Evolutionary conservation across 1,139 yeast genomes (phyloP).

Genomic region (Yamadazyma pseudoaaseri): DNA sequence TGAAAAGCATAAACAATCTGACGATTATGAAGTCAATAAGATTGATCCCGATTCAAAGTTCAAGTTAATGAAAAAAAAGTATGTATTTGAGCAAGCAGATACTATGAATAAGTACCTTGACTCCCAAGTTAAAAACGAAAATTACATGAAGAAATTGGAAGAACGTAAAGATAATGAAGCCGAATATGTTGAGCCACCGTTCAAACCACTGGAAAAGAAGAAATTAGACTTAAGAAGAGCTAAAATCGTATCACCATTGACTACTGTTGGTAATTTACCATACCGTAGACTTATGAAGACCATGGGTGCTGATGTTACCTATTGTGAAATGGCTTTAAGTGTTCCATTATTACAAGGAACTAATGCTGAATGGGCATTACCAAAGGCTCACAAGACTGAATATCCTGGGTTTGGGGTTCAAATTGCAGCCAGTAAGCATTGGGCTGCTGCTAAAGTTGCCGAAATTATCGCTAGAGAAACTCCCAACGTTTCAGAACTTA

Average conservation of each 20-base stretch:
- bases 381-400: slow-evolving; percentile 83
- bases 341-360: slow-evolving; percentile 86
- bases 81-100: slow-evolving; percentile 55
- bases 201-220: slow-evolving; percentile 79
- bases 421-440: slow-evolving; percentile 85
- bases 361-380: slow-evolving; percentile 96
- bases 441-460: slow-evolving; percentile 92
- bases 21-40: slow-evolving; percentile 61
- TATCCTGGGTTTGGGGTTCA: slow-evolving; percentile 92
- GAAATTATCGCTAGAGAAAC: slow-evolving; percentile 66
- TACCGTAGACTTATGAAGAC: slow-evolving; percentile 90
- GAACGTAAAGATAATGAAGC: slow-evolving; percentile 30
- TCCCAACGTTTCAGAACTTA: slow-evolving; percentile 67
- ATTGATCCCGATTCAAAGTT: slow-evolving; percentile 53
- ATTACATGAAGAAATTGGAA: slow-evolving; percentile 35
- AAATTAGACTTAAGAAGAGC: slow-evolving; percentile 64
- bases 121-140: slow-evolving; percentile 36
- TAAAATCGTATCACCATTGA: slow-evolving; percentile 89
- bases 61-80: slow-evolving; percentile 61
- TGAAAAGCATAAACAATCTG: slow-evolving; percentile 31
- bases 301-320: slow-evolving; percentile 90
- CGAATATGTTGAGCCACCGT: slow-evolving; percentile 72
- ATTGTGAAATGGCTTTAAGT: slow-evolving; percentile 91
- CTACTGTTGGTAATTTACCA: slow-evolving; percentile 97
- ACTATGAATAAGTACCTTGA: slow-evolving; percentile 57